These are phyloP conservation scores for Lipomyces kockii DNA, from an alignment of 805 yeast species.

Conservation along the genomic window DNA sequence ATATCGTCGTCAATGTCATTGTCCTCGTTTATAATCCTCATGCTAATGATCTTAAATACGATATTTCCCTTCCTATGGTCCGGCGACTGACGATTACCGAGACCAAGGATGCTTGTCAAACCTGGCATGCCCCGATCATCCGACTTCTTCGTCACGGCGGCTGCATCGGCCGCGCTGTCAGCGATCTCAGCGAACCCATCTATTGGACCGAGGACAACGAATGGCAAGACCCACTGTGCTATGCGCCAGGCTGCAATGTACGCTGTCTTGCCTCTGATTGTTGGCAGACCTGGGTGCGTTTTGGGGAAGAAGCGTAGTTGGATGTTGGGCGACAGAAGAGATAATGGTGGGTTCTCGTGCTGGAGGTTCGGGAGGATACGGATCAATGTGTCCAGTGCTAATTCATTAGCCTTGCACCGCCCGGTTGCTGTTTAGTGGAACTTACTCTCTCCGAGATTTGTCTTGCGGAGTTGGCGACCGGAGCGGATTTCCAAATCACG, in stretches of 20 bases:
- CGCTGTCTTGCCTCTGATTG: slow-evolving; percentile 33
- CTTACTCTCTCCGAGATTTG: slow-evolving; percentile 25
- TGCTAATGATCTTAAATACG: slow-evolving; percentile 28
- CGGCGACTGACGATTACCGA: slow-evolving; percentile 3
- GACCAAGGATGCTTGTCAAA: neutral
- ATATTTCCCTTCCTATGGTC: slow-evolving; percentile 25
- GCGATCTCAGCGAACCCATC: slow-evolving; percentile 33
- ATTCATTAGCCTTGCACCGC: neutral
- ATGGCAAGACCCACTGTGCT: slow-evolving; percentile 34
- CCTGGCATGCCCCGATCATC: neutral
- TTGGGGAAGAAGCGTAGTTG: slow-evolving; percentile 35
- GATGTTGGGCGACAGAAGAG: slow-evolving; percentile 29
- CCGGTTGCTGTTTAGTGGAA: neutral
- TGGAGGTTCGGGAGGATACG: slow-evolving; percentile 31
- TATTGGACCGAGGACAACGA: slow-evolving; percentile 33
- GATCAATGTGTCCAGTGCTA: slow-evolving; percentile 29
- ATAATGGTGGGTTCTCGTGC: slow-evolving; percentile 26
- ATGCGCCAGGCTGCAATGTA: slow-evolving; percentile 33
- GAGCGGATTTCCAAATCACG: slow-evolving; percentile 4
- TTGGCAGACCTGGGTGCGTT: slow-evolving; percentile 33
- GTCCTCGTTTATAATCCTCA: slow-evolving; percentile 29
- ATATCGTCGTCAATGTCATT: slow-evolving; percentile 6
- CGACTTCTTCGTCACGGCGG: slow-evolving; percentile 2
- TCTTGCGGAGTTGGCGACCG: slow-evolving; percentile 14
- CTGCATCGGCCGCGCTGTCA: slow-evolving; percentile 3